A percentile compares a stretch with the other conserved stretches of the same genome.
phyloP scores from a whole-genome alignment of 495 filamentous ascomycete species.

The Jackrogersella minutella region DNA sequence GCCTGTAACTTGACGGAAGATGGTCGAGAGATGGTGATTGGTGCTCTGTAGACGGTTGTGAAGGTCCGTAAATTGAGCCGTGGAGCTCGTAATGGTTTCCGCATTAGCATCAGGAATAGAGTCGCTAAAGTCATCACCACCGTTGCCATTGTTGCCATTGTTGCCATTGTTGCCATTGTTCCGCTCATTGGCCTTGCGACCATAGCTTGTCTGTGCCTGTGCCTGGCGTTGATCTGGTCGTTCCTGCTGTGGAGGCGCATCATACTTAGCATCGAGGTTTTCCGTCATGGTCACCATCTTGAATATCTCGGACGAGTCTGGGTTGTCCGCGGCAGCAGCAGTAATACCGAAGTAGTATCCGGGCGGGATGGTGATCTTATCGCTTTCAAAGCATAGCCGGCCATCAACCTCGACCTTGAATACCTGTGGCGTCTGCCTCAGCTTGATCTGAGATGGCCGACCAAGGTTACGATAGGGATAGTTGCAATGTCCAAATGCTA shows the following conservation, averaged over 20 bases:
- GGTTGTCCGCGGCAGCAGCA: conserved; percentile 86
- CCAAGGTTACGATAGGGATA: conserved; percentile 93
- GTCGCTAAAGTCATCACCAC: conserved; percentile 53
- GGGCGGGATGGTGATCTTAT: conserved; percentile 76
- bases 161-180: conserved; percentile 18
- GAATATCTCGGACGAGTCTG: conserved; percentile 94
- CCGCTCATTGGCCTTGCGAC: conserved; percentile 34
- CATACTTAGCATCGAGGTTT: conserved; percentile 43
- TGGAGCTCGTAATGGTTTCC: conserved; percentile 58
- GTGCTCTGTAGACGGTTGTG: conserved; percentile 80
- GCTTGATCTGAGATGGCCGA: conserved; percentile 75
- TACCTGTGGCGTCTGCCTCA: conserved; percentile 68
- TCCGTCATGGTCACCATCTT: conserved; percentile 76
- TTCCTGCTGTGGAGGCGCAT: conserved; percentile 46
- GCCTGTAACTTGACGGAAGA: conserved; percentile 69
- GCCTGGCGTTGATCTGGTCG: conserved; percentile 42
- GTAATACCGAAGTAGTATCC: conserved; percentile 89
- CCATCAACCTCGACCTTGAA: conserved; percentile 86
- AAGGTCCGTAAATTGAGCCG: conserved; percentile 79
- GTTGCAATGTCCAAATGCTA: conserved; percentile 93
- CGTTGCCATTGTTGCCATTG: conserved; percentile 10
- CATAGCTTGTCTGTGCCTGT: conserved; percentile 43
- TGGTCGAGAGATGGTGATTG: conserved; percentile 73
- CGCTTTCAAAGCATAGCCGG: conserved; percentile 81
- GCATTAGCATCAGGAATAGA: conserved; percentile 56